phyloP scores from a whole-genome alignment of 768 basidiomycete species.

The Russula lepida region DNA sequence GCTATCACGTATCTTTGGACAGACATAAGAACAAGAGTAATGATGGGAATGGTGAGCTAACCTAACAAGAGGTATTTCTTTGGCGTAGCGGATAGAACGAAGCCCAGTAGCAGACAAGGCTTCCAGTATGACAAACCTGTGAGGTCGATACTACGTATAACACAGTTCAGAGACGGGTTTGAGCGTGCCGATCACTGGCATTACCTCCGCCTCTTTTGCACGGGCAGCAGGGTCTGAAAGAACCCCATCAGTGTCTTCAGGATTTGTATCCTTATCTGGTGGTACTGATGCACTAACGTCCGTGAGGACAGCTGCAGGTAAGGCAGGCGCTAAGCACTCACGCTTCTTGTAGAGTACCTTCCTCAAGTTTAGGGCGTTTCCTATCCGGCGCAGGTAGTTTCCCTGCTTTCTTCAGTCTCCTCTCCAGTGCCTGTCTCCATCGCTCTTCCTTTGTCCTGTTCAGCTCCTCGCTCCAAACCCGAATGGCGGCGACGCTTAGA shows the following conservation, averaged over 20 bases:
- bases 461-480: constrained; percentile 74
- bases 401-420: constrained; percentile 33
- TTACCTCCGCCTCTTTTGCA: constrained; percentile 15
- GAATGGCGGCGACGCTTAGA: constrained; percentile 82
- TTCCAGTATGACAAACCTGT: constrained; percentile 77
- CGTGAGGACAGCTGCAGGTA: background rate
- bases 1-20: constrained; percentile 75
- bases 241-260: background rate
- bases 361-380: constrained; percentile 13
- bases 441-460: constrained; percentile 53
- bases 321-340: background rate
- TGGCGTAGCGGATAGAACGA: constrained; percentile 92
- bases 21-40: background rate
- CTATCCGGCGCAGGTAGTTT: constrained; percentile 24
- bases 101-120: constrained; percentile 94
- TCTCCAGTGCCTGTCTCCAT: constrained; percentile 49
- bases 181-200: background rate
- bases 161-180: background rate
- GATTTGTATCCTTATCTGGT: background rate
- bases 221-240: background rate
- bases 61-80: constrained; percentile 90
- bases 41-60: constrained; percentile 30
- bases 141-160: constrained; percentile 41
- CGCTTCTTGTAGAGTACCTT: background rate
- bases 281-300: constrained; percentile 7